Base-by-base conservation (phyloP, 1,284 basidiomycete species). In the Boletellus sp. region DNA sequence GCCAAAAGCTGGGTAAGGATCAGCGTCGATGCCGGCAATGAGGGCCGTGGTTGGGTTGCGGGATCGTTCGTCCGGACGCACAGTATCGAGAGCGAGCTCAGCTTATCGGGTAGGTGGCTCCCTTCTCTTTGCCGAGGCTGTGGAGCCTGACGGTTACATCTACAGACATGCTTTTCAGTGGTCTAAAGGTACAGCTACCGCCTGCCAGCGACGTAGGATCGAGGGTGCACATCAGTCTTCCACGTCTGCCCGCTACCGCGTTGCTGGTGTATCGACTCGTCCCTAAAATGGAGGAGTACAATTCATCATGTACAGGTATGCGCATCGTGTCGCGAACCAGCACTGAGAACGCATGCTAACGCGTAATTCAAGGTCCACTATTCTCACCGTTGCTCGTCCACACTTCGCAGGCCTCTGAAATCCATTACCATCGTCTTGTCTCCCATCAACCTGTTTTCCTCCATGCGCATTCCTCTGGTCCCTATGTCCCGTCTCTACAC, bases 381-480 rank as follows among this genome's bases (percentile, higher is more conserved):
- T 68, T 84, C 16, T 68, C 76, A 10, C 80, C 84, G 2, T 63
- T 87, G 7, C 68, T 90, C 8, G 67, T 74, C 23, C 80, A 85
- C 48, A 70, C 69, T 0, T 80, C 84, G 0, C 71, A 74, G 41
- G 57, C 70, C 2, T 68, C 72, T 22, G 91, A 94, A 68, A 74
- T 77, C 0, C 85, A 91, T 52, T 90, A 85, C 59, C 83, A 82
- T 59, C 76, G 82, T 8, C 66, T 83, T 17, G 53, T 49, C 21
- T 45, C 62, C 11, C 52, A 63, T 17, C 70, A 66, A 23, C 69
- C 71, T 0, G 67, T 83, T 16, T 71, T 81, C 11, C 68, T 93
- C 2, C 91, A 94, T 59, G 78, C 82, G 0, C 91, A 94, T 62
- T 63, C 74, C 2, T 69, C 72, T 3, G 86, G 81, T 0, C 89